Evolutionary conservation across 495 filamentous ascomycete species (phyloP), one percentile per base, ranked within the genome.

Genomic region (Glutinoglossum americanum): DNA sequence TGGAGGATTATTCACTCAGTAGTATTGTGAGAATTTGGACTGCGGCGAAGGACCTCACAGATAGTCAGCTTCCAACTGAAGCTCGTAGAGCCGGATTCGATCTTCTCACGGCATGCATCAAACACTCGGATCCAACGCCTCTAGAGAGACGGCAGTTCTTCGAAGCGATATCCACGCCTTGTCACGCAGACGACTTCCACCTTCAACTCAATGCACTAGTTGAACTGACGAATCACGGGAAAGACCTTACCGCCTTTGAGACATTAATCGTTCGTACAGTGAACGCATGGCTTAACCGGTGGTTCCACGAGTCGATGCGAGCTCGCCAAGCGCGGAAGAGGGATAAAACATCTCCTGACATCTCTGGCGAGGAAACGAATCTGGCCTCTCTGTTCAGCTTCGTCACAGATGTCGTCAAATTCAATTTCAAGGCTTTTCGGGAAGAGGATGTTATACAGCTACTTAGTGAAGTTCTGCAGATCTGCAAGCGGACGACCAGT

Each of bases 401-500:
- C 51, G 74, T 85, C 28, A 79, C 80, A n/a, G 80, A 88, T 63
- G 71, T 92, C 59, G 82, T 92, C 68, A 89, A 83, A 62, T 83
- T 90, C 69, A 90, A 88, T 67, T 83, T 82, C 66, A 85, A 82
- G 59, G 76, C 81, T 30, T 83, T 87, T 41, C 74, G 76, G 39
- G 79, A 84, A 54, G 73, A 74, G 28, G 81, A 86, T 55, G 73
- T 89, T 45, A 76, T 76, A 56, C 64, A 68, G 9, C 66, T 98
- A 54, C 76, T 98, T 33, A 73, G 76, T 26, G 75, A 77, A 17
- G 70, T 87, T 11, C 76, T 92, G 49, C 73, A 71, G 10, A 83
- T 93, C 13, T 92, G 85, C 73, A 79, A 74, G 60, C 81, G 78
- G 57, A 93, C 90, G 1, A 84, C 78, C 37, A 72, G 81, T 44